Evolutionary conservation across 148 eudicot species (phyloP), one percentile per base, ranked within the genome.

Genomic region (Amaranthus cruentus): DNA sequence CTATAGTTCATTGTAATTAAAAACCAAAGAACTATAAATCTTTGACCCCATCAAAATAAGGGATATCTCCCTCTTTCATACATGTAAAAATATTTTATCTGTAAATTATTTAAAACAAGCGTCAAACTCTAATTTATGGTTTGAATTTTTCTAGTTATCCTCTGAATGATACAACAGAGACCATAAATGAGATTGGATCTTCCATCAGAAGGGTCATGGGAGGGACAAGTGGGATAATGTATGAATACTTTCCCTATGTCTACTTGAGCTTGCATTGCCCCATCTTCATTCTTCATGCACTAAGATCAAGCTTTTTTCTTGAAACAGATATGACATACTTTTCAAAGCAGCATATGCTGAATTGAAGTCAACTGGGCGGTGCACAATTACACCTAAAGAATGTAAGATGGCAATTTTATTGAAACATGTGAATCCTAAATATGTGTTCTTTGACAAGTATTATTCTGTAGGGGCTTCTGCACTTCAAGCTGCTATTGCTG

Each of bases 171-270:
- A 87, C 86, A 62, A 85, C 89, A 47, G 97, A 90, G 82, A 95
- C 98, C 9, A 82, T 88, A 70, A 84, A 86, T 62, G 93, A 88
- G 74, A 91, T 95, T 55, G 96, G 96, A 69, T 69, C 83, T 64
- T 90, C 98, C 81, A 81, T 91, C 82, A 86, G 93, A 80, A 90
- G 88, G 81, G 92, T 88, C 55, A 95, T 91, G 98, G 98, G 98
- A 83, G 98, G 98, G 82, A 95, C 98, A 59, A 95, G 98, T 73
- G 98, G 98, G 55, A 88, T 95, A 77, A 78, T 95, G 97, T 95
- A 86, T 53, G 76, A 71, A 11, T 48, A 9, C 46, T 44, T 71
- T 66, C 49, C 56, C 49, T 49, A 58, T 79, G 49, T 42, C 68
- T 77, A 44, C 15, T 14, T 38, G 9, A 13, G 48, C 38, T 47